These are phyloP conservation scores for Leishmania lainsoni DNA, from an alignment of 208 protist genomes.

Conservation along the genomic window DNA sequence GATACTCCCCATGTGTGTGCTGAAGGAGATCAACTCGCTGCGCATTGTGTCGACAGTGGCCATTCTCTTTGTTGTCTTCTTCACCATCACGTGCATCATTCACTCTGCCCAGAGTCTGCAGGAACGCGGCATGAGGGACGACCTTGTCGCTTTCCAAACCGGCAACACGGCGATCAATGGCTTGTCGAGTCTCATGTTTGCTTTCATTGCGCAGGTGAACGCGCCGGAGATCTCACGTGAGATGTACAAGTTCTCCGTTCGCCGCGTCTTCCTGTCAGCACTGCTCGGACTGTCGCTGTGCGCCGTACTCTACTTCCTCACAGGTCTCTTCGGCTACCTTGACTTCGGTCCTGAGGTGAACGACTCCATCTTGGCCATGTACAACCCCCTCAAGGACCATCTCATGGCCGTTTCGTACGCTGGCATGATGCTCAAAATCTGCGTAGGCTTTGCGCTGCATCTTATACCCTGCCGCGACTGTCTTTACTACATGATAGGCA, in stretches of 20 bases:
- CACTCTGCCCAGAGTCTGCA: constrained; percentile 40
- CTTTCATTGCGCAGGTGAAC: constrained; percentile 68
- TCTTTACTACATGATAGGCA: constrained; percentile 51
- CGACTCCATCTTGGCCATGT: constrained; percentile 58
- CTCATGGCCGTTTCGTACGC: constrained; percentile 66
- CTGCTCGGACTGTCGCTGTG: constrained; percentile 50
- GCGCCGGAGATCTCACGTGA: constrained; percentile 60
- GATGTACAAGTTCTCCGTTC: constrained; percentile 54
- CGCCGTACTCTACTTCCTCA: constrained; percentile 64
- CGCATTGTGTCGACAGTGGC: constrained; percentile 63
- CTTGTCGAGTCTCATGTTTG: constrained; percentile 34
- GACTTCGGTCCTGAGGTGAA: constrained; percentile 61
- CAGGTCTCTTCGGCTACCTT: constrained; percentile 84
- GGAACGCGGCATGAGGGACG: constrained; percentile 29
- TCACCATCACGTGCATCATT: constrained; percentile 65
- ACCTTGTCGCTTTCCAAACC: constrained; percentile 51
- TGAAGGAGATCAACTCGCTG: constrained; percentile 82
- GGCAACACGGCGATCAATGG: constrained; percentile 61
- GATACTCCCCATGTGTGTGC: constrained; percentile 43
- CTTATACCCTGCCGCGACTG: constrained; percentile 62
- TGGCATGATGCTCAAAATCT: constrained; percentile 73
- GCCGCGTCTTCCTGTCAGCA: constrained; percentile 46
- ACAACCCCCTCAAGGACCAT: constrained; percentile 58
- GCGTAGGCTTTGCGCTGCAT: constrained; percentile 62
- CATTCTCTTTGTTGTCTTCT: constrained; percentile 73